Evolutionary conservation across 2,329 filamentous ascomycete genomes (phyloP).

Genomic region (Byssothecium circinans): DNA sequence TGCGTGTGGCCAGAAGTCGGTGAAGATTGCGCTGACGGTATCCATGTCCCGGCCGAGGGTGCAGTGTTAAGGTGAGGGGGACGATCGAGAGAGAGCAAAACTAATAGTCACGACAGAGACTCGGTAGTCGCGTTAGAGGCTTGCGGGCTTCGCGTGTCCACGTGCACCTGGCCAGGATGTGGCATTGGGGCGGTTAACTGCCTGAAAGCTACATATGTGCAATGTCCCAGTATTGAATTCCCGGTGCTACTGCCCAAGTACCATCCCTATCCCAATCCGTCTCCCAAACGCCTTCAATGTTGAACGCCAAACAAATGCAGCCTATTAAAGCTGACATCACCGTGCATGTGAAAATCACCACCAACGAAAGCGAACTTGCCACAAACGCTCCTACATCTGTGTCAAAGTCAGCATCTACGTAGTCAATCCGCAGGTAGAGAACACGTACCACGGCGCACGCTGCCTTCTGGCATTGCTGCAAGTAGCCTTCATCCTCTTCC

Average conservation of each 20-base stretch:
- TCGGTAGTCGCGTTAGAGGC: neutral
- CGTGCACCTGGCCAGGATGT: no score
- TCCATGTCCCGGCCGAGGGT: neutral
- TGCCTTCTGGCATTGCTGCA: conserved; percentile 61
- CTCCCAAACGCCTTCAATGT: no score
- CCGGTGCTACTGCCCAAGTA: no score
- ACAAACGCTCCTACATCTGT: neutral
- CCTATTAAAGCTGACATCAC: conserved; percentile 11
- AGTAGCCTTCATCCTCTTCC: conserved; percentile 75
- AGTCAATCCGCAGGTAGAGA: no score
- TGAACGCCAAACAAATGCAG: no score
- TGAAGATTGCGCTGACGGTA: neutral
- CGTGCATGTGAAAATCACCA: conserved; percentile 3
- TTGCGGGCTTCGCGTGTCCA: neutral
- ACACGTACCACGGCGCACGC: conserved; percentile 32
- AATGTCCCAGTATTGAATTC: no score
- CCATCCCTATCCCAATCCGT: no score
- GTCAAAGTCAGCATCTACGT: no score
- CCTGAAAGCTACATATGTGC: no score
- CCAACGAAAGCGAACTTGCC: conserved; percentile 4
- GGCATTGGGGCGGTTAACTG: no score
- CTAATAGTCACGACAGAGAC: no score
- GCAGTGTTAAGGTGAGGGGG: neutral
- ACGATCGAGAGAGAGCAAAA: no score
- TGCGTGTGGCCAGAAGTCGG: neutral